Conservation (phyloP, 768 basidiomycete species). For the Russula brevipes region DNA sequence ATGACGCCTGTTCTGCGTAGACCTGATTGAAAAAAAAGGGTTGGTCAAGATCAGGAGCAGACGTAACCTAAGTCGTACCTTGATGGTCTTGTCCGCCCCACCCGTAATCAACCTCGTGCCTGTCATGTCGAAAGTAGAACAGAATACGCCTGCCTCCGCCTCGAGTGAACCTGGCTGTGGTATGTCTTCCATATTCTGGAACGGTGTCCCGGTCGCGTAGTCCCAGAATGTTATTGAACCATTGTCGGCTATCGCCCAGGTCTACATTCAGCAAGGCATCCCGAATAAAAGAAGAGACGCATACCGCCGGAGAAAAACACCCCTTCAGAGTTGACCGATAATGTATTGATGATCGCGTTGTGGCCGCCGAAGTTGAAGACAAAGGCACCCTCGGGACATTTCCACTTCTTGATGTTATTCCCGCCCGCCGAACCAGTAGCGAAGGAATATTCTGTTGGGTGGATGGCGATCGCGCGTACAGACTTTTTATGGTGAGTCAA, state of each 20-base stretch:
- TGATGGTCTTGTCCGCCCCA: conserved; percentile 98
- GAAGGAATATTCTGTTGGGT: conserved; percentile 95
- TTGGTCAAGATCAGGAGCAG: background rate
- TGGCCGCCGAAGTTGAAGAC: conserved; percentile 97
- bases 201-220: conserved; percentile 88
- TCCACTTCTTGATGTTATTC: conserved; percentile 99
- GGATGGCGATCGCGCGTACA: conserved; percentile 88
- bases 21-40: conserved; percentile 36
- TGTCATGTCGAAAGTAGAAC: conserved; percentile 93
- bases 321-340: conserved; percentile 91
- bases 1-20: conserved; percentile 68
- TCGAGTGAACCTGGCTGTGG: conserved; percentile 98
- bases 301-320: conserved; percentile 95
- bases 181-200: conserved; percentile 89
- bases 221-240: conserved; percentile 93
- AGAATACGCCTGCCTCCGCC: conserved; percentile 95
- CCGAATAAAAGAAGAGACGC: conserved; percentile 27
- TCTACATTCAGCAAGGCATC: background rate
- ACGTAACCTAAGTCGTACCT: conserved; percentile 47
- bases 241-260: conserved; percentile 68
- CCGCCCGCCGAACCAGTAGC: conserved; percentile 96
- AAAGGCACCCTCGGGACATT: conserved; percentile 92
- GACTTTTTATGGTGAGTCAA: conserved; percentile 99
- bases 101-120: conserved; percentile 94
- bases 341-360: conserved; percentile 95